Base-by-base conservation (phyloP, 768 basidiomycete genomes). In the Kwoniella dendrophila region DNA sequence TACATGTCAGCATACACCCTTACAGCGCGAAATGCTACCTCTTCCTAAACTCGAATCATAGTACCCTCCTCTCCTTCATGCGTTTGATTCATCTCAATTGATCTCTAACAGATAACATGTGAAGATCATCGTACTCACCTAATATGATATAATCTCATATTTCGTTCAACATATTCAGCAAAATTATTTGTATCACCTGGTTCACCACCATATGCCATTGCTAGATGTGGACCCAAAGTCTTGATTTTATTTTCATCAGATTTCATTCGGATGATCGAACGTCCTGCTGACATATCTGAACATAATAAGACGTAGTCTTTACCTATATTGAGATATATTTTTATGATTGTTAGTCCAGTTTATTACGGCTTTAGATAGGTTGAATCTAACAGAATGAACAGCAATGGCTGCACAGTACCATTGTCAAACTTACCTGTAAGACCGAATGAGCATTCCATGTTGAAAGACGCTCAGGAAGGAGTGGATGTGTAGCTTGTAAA, bases 211-310 rank as follows among this genome's bases (percentile, higher is more conserved):
- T 88, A 92, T 0, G 92, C 87, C 92, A 99, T 95, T 75, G 94
- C 84, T 33, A 98, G 82, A 79, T 96, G 91, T 26, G 92, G 87
- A 64, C 90, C 88, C 43, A 99, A 84, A 24, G 85, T 83, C 80
- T 93, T 92, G 83, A 95, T 91, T 83, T 98, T 97, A 84, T 98
- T 94, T 81, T 91, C 90, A 80, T 96, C 92, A 36, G 84, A 78
- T 83, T 98, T 96, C 92, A 98, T 96, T 82, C 93, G 95, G 77
- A 98, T 88, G 80, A 99, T 91, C 32, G 92, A 96, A 69, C 91
- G 85, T 3, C 88, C 86, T 7, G 92, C 86, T 14, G 87, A 90
- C 7, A 88, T 92, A 80, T 98, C 95, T 10, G 93, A 87, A 1
- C 94, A 92, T 70, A 99, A 81, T 65, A 99, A 85, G 58, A 92